Percentiles rank a stretch among this genome's conserved stretches.
Evolutionary conservation across 371 early-diverging fungal genomes (phyloP).

Genomic region (Haplosporangium sp.): DNA sequence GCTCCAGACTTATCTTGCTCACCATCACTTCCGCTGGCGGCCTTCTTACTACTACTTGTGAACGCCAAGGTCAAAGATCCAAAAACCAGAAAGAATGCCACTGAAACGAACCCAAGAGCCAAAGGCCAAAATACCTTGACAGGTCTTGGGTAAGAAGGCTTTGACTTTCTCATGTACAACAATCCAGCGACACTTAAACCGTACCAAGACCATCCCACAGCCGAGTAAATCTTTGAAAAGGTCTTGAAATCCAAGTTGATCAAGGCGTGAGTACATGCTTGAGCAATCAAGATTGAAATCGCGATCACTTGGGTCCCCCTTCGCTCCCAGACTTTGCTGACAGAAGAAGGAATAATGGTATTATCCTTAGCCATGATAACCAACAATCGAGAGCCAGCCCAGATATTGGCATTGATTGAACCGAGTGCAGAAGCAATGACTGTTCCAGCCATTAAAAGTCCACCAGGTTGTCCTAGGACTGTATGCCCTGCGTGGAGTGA

Average conservation of each 20-base stretch:
- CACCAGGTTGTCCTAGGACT: slow-evolving; percentile 48
- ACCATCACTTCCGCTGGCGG: background rate
- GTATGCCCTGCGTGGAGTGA: slow-evolving; percentile 54
- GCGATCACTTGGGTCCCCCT: slow-evolving; percentile 38
- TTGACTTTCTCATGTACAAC: slow-evolving; percentile 33
- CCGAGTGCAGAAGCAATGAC: slow-evolving; percentile 53
- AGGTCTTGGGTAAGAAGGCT: slow-evolving; percentile 39
- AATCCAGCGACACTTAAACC: slow-evolving; percentile 41
- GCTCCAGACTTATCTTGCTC: background rate
- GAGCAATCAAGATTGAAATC: slow-evolving; percentile 25
- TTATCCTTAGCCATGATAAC: slow-evolving; percentile 55
- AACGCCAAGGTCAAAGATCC: slow-evolving; percentile 46
- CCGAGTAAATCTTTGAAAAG: slow-evolving; percentile 52
- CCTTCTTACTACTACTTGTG: slow-evolving; percentile 3
- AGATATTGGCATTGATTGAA: slow-evolving; percentile 56
- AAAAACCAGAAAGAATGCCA: slow-evolving; percentile 51
- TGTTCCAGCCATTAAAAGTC: slow-evolving; percentile 52
- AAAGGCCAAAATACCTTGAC: slow-evolving; percentile 53
- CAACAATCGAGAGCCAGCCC: slow-evolving; percentile 48
- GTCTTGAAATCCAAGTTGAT: slow-evolving; percentile 53
- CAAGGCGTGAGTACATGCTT: slow-evolving; percentile 42
- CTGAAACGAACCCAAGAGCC: slow-evolving; percentile 33
- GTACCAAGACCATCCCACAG: slow-evolving; percentile 55
- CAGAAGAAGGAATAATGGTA: slow-evolving; percentile 29
- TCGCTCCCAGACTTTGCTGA: slow-evolving; percentile 30